Base-by-base conservation (phyloP, 1,284 basidiomycete genomes). In the Boletellus deceptivus region DNA sequence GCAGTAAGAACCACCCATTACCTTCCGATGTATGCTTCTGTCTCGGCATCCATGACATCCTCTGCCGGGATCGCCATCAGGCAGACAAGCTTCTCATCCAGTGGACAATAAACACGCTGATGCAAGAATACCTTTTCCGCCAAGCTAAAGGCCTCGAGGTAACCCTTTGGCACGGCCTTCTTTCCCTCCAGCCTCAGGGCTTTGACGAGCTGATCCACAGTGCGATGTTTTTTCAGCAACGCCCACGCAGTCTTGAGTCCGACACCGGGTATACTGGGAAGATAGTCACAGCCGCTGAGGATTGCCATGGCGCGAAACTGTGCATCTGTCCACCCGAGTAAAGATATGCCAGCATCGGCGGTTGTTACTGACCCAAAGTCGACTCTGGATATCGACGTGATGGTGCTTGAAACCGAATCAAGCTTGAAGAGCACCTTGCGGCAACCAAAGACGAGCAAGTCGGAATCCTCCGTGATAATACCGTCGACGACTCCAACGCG, bases 381-480 rank as follows among this genome's bases (percentile, higher is more conserved):
- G 25, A 78, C 74, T 29, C 90, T 83, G n/a, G 83, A 80, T 62
- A 99, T 90, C 55, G 82, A 85, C 14, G 88, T 79, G 59, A 95
- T 89, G 29, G 86, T 83, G 29, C 83, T 86, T 41, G 86, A 80
- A 46, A 80, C 77, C 2, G 75, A 62, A 67, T 97, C 93, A 25
- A 97, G 77, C 70, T 96, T 96, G 77, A 93, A 92, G 17, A 91
- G 75, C 11, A 93, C 89, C 48, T 79, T 89, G 59, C 81, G 80
- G 73, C 94, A 97, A 13, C 96, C 97, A 65, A 98, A 99, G 36
- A 99, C 95, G 56, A 99, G 86, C 46, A 99, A 77, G 71, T 99
- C 97, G 6, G 96, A 98, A 72, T 99, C 97, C 71, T 99, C 97
- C 1, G 97, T 98, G 60, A 99, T 82, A 66, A 99, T 89, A 3